Evolutionary conservation across 176 grass and related monocot species (phyloP), one percentile per base, ranked within the genome.

Genomic region (Poa annua): DNA sequence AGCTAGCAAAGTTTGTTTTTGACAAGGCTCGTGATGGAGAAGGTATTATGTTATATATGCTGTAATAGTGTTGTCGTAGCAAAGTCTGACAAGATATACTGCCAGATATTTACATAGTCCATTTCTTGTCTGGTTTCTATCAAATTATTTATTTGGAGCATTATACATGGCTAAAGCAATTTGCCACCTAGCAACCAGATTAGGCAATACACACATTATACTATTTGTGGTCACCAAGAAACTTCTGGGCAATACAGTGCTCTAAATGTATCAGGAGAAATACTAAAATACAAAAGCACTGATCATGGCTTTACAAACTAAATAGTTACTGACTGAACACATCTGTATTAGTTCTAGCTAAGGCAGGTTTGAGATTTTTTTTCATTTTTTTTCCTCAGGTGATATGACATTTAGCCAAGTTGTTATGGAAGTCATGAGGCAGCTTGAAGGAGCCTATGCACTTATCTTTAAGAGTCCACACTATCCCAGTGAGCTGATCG

Each of bases 381-480:
- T 26, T 48, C 14, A 49, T 49, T 68, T 62, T 17, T 26, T 74
- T 80, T 81, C 69, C 32, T 81, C 70, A 94, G 92, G 88, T 74
- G 80, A 87, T 79, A 85, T 98, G 29, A 91, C 90, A 36, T 97
- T 97, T 76, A 94, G 90, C 77, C 92, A 94, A 92, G 92, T 97
- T 71, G 92, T 97, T 73, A 95, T 84, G 76, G 96, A 93, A 88
- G 92, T 98, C 47, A 95, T 98, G 92, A 88, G 96, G 84, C 96
- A 95, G 55, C 92, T 98, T 59, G 92, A 98, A 95, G 96, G 96
- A 82, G 96, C 96, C 74, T 98, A 90, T 26, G 89, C 96, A 11
- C 92, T 98, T 72, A 98, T 95, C 51, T 98, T 98, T 78, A 98
- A 98, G 88, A 95, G 92, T 62, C 90, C 90, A 74, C 96, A 91